Evolutionary conservation across 2,329 filamentous ascomycete genomes (phyloP).

Genomic region (Tothia fuscella): DNA sequence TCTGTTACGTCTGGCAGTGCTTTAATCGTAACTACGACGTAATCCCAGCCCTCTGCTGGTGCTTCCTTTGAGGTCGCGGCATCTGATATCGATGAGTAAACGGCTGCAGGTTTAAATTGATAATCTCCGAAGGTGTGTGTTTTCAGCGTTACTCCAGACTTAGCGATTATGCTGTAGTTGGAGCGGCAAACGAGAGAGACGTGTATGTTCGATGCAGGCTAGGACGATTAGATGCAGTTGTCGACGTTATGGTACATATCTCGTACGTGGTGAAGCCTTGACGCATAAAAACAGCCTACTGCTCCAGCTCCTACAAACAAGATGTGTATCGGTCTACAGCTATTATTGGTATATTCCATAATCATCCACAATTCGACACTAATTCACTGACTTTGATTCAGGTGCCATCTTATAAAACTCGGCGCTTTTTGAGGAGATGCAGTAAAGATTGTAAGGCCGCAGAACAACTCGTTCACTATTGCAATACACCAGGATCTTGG

Average conservation of each 20-base stretch:
- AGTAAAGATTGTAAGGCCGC: too few species aligned
- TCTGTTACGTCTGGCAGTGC: constrained; percentile 45
- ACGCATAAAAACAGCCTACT: constrained; percentile 62
- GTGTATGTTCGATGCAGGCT: constrained; percentile 32
- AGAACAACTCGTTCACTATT: too few species aligned
- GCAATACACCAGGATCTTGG: too few species aligned
- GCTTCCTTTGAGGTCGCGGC: constrained; percentile 26
- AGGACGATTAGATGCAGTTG: constrained; percentile 5
- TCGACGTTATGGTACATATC: constrained; percentile 28
- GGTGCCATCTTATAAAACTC: too few species aligned
- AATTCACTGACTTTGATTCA: too few species aligned
- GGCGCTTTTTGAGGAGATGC: too few species aligned
- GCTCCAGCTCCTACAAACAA: constrained; percentile 60
- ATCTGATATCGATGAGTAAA: constrained; percentile 51
- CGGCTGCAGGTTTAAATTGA: constrained; percentile 47
- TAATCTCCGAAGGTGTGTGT: constrained; percentile 59
- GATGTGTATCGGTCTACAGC: constrained; percentile 37
- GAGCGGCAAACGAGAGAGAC: constrained; percentile 63
- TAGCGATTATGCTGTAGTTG: constrained; percentile 54
- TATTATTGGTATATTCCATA: too few species aligned
- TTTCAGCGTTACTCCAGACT: constrained; percentile 49
- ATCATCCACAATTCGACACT: too few species aligned
- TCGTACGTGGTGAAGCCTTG: constrained; percentile 48
- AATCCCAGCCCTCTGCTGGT: constrained; percentile 38
- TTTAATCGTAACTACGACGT: constrained; percentile 46